Percentiles rank a stretch among this genome's conserved stretches.
These are phyloP conservation scores for Wickerhamomyces canadensis DNA, from an alignment of 805 yeast genomes.

Conservation along the genomic window DNA sequence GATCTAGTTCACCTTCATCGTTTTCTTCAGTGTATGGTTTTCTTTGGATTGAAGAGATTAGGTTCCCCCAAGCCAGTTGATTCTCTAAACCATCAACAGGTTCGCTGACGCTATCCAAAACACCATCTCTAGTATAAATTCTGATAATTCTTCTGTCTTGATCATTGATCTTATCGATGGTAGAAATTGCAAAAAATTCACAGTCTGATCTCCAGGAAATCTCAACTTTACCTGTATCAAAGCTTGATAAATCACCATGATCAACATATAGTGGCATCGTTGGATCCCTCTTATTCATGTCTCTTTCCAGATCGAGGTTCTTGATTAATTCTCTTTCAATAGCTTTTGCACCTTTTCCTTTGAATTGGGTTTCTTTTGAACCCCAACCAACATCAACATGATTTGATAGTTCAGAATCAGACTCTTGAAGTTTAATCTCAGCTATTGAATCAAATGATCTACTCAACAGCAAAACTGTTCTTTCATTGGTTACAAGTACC, in stretches of 20 bases:
- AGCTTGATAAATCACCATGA: conserved; percentile 52
- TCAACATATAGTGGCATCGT: conserved; percentile 75
- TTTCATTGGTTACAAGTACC: conserved; percentile 57
- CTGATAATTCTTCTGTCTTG: conserved; percentile 69
- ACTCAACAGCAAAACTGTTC: conserved; percentile 60
- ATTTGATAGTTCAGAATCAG: conserved; percentile 63
- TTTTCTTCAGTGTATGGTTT: conserved; percentile 37
- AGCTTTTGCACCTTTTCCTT: conserved; percentile 87
- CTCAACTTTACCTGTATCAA: conserved; percentile 43
- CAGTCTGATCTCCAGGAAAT: conserved; percentile 97
- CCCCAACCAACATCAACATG: conserved; percentile 99
- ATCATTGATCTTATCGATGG: conserved; percentile 39
- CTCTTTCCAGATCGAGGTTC: conserved; percentile 59
- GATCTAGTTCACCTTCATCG: conserved; percentile 38
- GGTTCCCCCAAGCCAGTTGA: conserved; percentile 79
- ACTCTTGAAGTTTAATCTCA: conserved; percentile 51
- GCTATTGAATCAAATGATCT: conserved; percentile 74
- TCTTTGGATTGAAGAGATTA: conserved; percentile 79
- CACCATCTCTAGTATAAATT: conserved; percentile 77
- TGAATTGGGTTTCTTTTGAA: conserved; percentile 90
- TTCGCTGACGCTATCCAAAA: conserved; percentile 76
- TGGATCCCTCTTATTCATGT: conserved; percentile 75
- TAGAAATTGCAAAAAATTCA: conserved; percentile 67
- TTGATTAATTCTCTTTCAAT: conserved; percentile 54
- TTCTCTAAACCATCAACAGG: conserved; percentile 82